Evolutionary conservation across 2,329 filamentous ascomycete species (phyloP).

Genomic region (Alternaria consortialis): DNA sequence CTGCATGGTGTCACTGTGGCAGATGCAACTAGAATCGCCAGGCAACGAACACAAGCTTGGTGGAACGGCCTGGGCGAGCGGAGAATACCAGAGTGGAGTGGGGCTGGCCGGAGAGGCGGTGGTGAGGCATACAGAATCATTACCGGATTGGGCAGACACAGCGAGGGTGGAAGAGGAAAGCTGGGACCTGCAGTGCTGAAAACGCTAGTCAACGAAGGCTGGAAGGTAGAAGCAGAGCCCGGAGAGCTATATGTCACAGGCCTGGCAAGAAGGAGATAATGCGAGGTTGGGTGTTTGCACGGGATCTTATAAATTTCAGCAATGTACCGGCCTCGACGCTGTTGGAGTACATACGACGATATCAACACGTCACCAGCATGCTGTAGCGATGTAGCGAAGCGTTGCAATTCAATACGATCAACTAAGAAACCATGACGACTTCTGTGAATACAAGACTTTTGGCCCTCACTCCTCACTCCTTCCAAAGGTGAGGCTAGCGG

Average conservation of each 20-base stretch:
- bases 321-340: not conserved
- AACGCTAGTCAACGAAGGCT: conserved; percentile 79
- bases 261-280: conserved; percentile 43
- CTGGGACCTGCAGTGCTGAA: conserved; percentile 82
- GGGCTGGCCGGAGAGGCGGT: conserved; percentile 54
- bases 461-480: not conserved
- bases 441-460: not conserved
- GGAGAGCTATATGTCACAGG: conserved; percentile 78
- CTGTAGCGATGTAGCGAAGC: not conserved
- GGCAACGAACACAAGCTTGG: conserved; percentile 73
- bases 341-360: not conserved
- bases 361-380: not conserved
- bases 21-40: conserved; percentile 82
- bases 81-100: conserved; percentile 57
- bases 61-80: conserved; percentile 77
- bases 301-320: conserved; percentile 4
- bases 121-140: conserved; percentile 74
- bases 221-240: conserved; percentile 78
- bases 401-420: not conserved
- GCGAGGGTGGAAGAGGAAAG: conserved; percentile 75
- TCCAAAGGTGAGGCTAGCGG: conserved; percentile 12
- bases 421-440: not conserved
- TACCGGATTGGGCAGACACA: conserved; percentile 83
- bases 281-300: not conserved
- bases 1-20: conserved; percentile 84